Conservation (phyloP, 139 green algal species). For the Trebouxia sp. region DNA sequence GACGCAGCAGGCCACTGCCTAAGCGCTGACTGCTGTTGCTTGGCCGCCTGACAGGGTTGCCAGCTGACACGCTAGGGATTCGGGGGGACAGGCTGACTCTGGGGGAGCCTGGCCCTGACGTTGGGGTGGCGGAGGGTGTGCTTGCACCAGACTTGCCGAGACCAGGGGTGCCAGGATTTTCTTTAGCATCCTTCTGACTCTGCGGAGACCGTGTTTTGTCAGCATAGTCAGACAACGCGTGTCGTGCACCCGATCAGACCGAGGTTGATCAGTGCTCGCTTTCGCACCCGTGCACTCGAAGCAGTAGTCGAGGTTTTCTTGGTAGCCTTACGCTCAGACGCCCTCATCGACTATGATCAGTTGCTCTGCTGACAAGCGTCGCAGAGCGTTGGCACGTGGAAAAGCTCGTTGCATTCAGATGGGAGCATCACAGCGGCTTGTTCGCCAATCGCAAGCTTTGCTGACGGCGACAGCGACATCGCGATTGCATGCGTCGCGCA, state of each 20-base stretch:
- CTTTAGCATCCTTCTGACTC: background rate
- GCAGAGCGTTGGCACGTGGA: too few species aligned
- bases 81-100: conserved; percentile 2
- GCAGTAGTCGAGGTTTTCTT: background rate
- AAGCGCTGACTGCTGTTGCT: background rate
- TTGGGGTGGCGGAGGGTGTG: background rate
- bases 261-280: too few species aligned
- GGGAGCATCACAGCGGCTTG: too few species aligned
- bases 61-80: conserved; percentile 9
- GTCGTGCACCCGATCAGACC: too few species aligned
- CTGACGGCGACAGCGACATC: too few species aligned
- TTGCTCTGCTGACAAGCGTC: too few species aligned
- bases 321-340: background rate
- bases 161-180: background rate
- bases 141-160: background rate
- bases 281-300: background rate
- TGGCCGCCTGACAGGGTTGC: background rate
- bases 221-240: too few species aligned
- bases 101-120: background rate
- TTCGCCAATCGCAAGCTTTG: too few species aligned
- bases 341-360: conserved; percentile 14
- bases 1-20: background rate
- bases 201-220: too few species aligned
- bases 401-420: too few species aligned
- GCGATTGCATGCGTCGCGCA: too few species aligned